Conservation (phyloP, 352 stramenopile species). For the Globisporangium cystogenes region DNA sequence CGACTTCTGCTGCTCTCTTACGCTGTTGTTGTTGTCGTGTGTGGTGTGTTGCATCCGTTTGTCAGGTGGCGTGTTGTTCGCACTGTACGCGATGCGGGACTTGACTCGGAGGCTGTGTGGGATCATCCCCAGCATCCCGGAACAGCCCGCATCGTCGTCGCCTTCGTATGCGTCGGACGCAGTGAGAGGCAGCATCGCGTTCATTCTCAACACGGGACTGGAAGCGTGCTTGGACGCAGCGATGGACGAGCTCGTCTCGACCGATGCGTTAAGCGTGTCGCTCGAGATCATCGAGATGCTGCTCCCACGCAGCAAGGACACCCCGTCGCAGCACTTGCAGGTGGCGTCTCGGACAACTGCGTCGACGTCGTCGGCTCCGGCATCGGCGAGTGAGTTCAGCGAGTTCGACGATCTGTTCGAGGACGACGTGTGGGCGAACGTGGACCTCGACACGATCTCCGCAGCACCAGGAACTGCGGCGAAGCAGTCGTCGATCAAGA, state of each 20-base stretch:
- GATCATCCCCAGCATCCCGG: slow-evolving; percentile 12
- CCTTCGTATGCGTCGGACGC: slow-evolving; percentile 19
- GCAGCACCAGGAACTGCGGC: not conserved
- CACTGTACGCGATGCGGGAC: slow-evolving; percentile 41
- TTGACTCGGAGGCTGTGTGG: slow-evolving; percentile 25
- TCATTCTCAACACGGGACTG: slow-evolving; percentile 35
- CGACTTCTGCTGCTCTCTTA: not conserved
- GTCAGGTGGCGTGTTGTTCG: slow-evolving; percentile 26
- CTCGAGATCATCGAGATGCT: slow-evolving; percentile 56
- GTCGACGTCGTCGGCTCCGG: no score
- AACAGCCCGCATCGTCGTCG: slow-evolving; percentile 1
- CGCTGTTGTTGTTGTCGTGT: not conserved
- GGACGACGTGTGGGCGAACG: slow-evolving; percentile 32
- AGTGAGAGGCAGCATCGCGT: slow-evolving; percentile 29
- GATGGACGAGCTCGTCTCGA: slow-evolving; percentile 21
- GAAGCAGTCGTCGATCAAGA: slow-evolving; percentile 11
- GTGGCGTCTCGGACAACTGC: slow-evolving; percentile 1
- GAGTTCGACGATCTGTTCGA: slow-evolving; percentile 47
- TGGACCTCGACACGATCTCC: slow-evolving; percentile 33
- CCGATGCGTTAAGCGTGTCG: slow-evolving; percentile 31
- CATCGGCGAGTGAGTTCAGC: slow-evolving; percentile 19
- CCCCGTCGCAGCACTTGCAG: slow-evolving; percentile 20
- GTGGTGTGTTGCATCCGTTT: not conserved
- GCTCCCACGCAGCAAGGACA: slow-evolving; percentile 24
- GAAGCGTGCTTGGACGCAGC: slow-evolving; percentile 38